Conservation (phyloP, 768 basidiomycete genomes). For the Rhodosporidiobolus sp. region DNA sequence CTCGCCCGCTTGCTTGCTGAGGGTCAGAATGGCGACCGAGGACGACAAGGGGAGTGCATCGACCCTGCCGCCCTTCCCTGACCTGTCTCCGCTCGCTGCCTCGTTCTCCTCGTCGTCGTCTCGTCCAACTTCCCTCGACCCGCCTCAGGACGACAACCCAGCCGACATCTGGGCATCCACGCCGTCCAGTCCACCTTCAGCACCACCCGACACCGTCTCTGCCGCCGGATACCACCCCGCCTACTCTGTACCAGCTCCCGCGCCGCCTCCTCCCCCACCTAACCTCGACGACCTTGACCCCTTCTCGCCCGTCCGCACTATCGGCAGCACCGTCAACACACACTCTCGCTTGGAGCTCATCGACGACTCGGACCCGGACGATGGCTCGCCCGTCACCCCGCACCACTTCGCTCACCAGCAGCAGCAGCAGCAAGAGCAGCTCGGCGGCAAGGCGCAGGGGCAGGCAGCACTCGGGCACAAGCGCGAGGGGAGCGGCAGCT, state of each 20-base stretch:
- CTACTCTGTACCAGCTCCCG: background rate
- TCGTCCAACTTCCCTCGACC: background rate
- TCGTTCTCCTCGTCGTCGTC: background rate
- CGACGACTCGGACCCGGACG: slow-evolving; percentile 16
- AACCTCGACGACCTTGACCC: slow-evolving; percentile 27
- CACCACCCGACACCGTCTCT: background rate
- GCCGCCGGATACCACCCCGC: slow-evolving; percentile 10
- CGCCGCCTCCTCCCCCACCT: background rate
- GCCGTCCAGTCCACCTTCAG: background rate
- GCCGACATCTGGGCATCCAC: slow-evolving; percentile 23
- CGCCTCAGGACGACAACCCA: background rate
- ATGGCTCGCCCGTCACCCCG: background rate
- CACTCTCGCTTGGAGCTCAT: slow-evolving; percentile 15
- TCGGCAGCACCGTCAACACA: slow-evolving; percentile 9
- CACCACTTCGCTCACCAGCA: background rate
- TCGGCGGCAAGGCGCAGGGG: background rate
- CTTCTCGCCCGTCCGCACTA: background rate
- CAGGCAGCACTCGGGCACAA: background rate
- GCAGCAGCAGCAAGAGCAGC: background rate
- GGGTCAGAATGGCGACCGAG: background rate
- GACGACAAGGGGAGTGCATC: background rate
- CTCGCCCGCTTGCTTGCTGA: too few relatives aligned
- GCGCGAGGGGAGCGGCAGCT: background rate
- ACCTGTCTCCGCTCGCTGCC: slow-evolving; percentile 5
- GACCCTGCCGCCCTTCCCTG: background rate